Base-by-base conservation (phyloP, 1,284 basidiomycete genomes). In the Trichosporon ovoides region DNA sequence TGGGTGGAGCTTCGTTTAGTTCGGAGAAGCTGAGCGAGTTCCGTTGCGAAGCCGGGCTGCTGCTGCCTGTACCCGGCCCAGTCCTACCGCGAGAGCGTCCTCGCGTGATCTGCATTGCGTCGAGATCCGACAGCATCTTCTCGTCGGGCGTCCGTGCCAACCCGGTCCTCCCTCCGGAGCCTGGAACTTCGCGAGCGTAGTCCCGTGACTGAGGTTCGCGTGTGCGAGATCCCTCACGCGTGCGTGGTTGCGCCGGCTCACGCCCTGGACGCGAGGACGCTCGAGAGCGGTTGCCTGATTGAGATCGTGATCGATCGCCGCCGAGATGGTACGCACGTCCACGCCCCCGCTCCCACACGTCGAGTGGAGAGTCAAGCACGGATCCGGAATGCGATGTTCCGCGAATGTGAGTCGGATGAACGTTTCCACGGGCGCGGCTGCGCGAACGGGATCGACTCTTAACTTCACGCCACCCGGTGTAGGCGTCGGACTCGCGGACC, bases 401-500 rank as follows among this genome's bases (percentile, higher is more conserved):
- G 5, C 43, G 43, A 22, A 48, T 48, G 16, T 48, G 43, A 24
- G 24, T 13, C 14, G 43, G 43, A n/a, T 48, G 43, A 13, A 31
- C 40, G 40, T 43, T 48, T 3, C 43, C 43, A 7, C 43, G 43
- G 10, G 43, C 43, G 16, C 43, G 43, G 43, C 43, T 48, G 33
- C 71, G 56, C 13, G 59, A 66, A 34, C 67, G 69, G 43, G 63
- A 66, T 20, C 71, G 56, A 7, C 66, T 51, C 55, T 70, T 68
- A 52, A 77, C 78, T 54, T 78, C 78, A 33, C 81, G 84, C 85
- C 85, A 90, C 2, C 89, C 89, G 33, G 87, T 82, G 31, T 88
- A 84, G 83, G 91, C 93, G 13, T 87, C 87, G 10, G 85, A 82
- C 53, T 87, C 84, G 61, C 87, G 85, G 19, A 93, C 84, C 77